Evolutionary conservation across 139 green algal genomes (phyloP).

Genomic region (Chlamydomonas sphaeroides): DNA sequence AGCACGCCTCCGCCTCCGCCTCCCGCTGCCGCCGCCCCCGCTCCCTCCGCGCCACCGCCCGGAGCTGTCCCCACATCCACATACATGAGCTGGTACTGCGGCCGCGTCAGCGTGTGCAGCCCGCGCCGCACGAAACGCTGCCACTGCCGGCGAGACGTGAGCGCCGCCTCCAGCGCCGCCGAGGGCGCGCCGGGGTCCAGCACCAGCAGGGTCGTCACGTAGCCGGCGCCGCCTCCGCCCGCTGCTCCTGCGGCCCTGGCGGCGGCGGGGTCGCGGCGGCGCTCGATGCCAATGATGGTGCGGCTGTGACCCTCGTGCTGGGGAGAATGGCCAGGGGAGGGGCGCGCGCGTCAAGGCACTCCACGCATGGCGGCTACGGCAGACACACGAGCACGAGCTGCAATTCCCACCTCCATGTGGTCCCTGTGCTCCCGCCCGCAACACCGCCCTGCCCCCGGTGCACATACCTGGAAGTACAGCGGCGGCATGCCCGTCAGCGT

Average conservation of each 20-base stretch:
- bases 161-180: constrained; percentile 5
- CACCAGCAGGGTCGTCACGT: constrained; percentile 53
- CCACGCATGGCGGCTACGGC: no score
- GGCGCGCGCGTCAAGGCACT: no score
- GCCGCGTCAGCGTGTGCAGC: constrained; percentile 56
- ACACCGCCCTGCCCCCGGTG: no score
- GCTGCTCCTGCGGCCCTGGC: no score
- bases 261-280: neutral
- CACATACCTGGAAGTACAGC: constrained; percentile 73
- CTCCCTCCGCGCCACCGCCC: no score
- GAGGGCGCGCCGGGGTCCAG: constrained; percentile 47
- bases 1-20: no score
- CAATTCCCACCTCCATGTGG: no score
- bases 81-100: constrained; percentile 64
- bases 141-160: constrained; percentile 44
- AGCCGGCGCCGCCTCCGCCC: neutral
- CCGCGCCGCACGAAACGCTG: constrained; percentile 53
- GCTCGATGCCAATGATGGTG: constrained; percentile 79
- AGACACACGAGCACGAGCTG: no score
- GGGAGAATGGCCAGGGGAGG: no score
- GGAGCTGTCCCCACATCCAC: neutral
- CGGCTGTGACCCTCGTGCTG: constrained; percentile 73
- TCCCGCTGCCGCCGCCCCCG: no score
- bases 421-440: no score
- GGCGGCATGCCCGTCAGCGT: constrained; percentile 53